A percentile compares a stretch with the other conserved stretches of the same genome.
Evolutionary conservation across 371 early-diverging fungal species (phyloP).

Genomic region (Entomophthora muscae): DNA sequence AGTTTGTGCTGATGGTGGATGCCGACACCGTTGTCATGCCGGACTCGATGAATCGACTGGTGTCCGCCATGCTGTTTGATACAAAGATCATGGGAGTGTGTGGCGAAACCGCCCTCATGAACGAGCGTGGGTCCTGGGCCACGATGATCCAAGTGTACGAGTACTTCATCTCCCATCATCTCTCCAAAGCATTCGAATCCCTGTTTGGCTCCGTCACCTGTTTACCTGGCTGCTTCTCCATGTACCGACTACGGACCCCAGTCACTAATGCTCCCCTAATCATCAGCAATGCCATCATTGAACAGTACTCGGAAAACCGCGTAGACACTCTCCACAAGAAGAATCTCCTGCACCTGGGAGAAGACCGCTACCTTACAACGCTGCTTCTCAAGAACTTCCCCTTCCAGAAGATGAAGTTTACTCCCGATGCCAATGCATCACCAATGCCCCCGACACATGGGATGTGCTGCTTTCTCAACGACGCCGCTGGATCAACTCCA

Average conservation of each 20-base stretch:
- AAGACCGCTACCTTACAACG: constrained; percentile 90
- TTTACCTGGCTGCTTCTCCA: constrained; percentile 91
- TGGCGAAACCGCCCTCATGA: constrained; percentile 81
- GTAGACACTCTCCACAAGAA: constrained; percentile 96
- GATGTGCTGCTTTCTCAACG: constrained; percentile 74
- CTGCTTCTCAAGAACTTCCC: constrained; percentile 97
- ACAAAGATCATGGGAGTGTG: constrained; percentile 79
- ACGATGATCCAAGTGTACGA: constrained; percentile 98
- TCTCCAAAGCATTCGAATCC: constrained; percentile 98
- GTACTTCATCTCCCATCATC: constrained; percentile 97
- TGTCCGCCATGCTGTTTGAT: constrained; percentile 77
- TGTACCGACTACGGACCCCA: constrained; percentile 84
- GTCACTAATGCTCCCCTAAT: constrained; percentile 69
- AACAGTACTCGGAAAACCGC: constrained; percentile 80
- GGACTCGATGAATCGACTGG: constrained; percentile 70
- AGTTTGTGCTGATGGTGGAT: constrained; percentile 88
- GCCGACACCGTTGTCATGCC: constrained; percentile 82
- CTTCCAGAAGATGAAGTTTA: constrained; percentile 90
- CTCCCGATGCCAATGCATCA: constrained; percentile 90
- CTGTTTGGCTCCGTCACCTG: constrained; percentile 96
- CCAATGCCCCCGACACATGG: constrained; percentile 93
- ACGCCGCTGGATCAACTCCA: constrained; percentile 97
- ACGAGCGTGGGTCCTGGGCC: constrained; percentile 76
- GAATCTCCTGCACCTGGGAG: constrained; percentile 68
- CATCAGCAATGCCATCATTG: constrained; percentile 66